Base-by-base conservation (phyloP, 2,329 filamentous ascomycete species). In the Arachnopeziza araneosa region DNA sequence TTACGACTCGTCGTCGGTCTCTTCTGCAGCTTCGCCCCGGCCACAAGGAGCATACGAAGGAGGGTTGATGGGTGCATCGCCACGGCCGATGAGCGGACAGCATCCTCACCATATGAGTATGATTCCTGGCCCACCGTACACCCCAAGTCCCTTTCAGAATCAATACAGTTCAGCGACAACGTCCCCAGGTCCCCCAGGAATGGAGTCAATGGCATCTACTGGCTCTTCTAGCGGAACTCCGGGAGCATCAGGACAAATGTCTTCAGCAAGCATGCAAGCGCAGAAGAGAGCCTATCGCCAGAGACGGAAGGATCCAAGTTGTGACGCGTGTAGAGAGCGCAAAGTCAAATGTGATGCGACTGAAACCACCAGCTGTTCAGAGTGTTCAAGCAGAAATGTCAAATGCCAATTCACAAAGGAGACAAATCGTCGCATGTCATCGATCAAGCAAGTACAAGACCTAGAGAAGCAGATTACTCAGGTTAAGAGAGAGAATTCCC, bases 381-480 rank as follows among this genome's bases (percentile, higher is more conserved):
- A 99, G 76, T 99, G 95, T 77, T 95, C 91, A 4, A 97, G 93
- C 73, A 88, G 95, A 66, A 96, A 93, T 72, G 93, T 98, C 66
- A 96, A 96, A 74, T 99, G 95, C 72, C 93, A 98, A 72, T 99
- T 99, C 73, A 99, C 95, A 55, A 99, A 99, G 77, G 95, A 99
- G 76, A 99, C 95, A 14, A 99, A 99, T 74, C 84, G 95, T 61
- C 86, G 95, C 63, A 99, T 99, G 95, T 98, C 95, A 21, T 98
- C 93, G 1, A 98, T 98, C 77, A 99, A 98, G 83, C 95, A 97
- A 79, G 90, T 98, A 14, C 95, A 98, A 75, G 95, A 99, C 73
- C 80, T 99, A 24, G 93, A 98, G 76, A 95, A 91, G 75, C 93
- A 97, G 75, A 84, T 97, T 69, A 84, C 89, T 53, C 83, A 88